phyloP scores from a whole-genome alignment of 2,329 filamentous ascomycete species.

The Diaporthe sp. region DNA sequence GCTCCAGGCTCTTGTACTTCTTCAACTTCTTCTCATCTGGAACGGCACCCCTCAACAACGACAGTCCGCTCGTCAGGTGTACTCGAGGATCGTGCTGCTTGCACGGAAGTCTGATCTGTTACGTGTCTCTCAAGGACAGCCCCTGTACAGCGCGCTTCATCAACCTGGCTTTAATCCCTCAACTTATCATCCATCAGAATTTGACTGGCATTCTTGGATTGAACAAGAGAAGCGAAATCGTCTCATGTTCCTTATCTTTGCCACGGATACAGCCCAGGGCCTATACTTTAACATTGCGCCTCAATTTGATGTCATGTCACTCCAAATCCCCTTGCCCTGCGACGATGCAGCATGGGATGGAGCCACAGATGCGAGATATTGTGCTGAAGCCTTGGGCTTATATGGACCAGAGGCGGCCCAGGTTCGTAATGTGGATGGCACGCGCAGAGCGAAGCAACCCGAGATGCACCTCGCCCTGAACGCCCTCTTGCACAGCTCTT shows the following conservation, averaged over 20 bases:
- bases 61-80: conserved; percentile 71
- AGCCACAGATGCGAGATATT: conserved; percentile 69
- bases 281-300: conserved; percentile 80
- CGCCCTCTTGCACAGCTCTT: conserved; percentile 70
- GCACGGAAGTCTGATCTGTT: conserved; percentile 71
- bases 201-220: conserved; percentile 77
- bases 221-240: conserved; percentile 79
- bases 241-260: conserved; percentile 74
- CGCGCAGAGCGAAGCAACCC: conserved; percentile 74
- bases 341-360: conserved; percentile 81
- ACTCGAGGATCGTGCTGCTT: conserved; percentile 69
- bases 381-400: conserved; percentile 75
- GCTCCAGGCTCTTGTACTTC: conserved; percentile 75
- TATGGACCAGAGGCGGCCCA: conserved; percentile 69
- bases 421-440: conserved; percentile 73
- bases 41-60: conserved; percentile 78
- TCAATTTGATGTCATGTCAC: conserved; percentile 74
- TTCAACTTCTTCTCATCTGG: conserved; percentile 76
- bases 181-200: conserved; percentile 64
- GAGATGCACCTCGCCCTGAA: conserved; percentile 73
- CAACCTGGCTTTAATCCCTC: conserved; percentile 64
- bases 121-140: conserved; percentile 63
- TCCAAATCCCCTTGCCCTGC: conserved; percentile 77
- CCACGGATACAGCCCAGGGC: conserved; percentile 74
- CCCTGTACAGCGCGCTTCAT: conserved; percentile 72